Conservation (phyloP, 2,329 filamentous ascomycete species). For the Alternaria alternata region DNA sequence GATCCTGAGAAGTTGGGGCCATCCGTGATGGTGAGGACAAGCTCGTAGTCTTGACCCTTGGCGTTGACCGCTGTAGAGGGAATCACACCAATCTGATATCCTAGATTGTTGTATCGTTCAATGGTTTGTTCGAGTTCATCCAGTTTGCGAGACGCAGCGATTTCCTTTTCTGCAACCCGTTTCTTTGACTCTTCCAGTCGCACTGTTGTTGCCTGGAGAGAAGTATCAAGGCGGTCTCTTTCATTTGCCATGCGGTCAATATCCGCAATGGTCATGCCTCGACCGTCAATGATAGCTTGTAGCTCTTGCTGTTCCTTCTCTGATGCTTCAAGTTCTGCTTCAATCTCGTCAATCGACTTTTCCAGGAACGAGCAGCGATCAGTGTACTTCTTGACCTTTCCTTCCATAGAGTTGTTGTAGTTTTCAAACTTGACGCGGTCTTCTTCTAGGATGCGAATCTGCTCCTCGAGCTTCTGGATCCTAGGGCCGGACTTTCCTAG, state of each 20-base stretch:
- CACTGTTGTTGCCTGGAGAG: slow-evolving; percentile 77
- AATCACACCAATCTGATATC: slow-evolving; percentile 92
- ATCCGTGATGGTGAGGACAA: slow-evolving; percentile 82
- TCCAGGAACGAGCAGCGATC: slow-evolving; percentile 81
- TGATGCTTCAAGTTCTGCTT: slow-evolving; percentile 80
- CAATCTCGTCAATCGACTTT: slow-evolving; percentile 83
- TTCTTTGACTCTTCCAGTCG: slow-evolving; percentile 86
- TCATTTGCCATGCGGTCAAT: slow-evolving; percentile 99
- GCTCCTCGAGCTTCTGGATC: slow-evolving; percentile 82
- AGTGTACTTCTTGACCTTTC: slow-evolving; percentile 89
- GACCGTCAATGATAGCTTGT: slow-evolving; percentile 86
- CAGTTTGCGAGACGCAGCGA: slow-evolving; percentile 83
- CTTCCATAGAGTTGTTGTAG: slow-evolving; percentile 85
- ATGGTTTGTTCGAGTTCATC: slow-evolving; percentile 92
- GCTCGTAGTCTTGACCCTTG: slow-evolving; percentile 83
- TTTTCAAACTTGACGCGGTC: slow-evolving; percentile 95
- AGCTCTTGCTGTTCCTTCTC: slow-evolving; percentile 82
- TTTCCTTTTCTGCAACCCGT: slow-evolving; percentile 83
- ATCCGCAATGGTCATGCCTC: slow-evolving; percentile 96
- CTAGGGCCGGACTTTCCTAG: slow-evolving; percentile 87
- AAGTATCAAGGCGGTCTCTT: slow-evolving; percentile 89
- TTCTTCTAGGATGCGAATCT: slow-evolving; percentile 92
- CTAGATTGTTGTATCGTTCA: slow-evolving; percentile 90
- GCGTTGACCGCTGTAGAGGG: slow-evolving; percentile 85
- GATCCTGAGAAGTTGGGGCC: slow-evolving; percentile 73